Evolutionary conservation across 176 grass and related monocot species (phyloP).

Genomic region (Stipa capillata): DNA sequence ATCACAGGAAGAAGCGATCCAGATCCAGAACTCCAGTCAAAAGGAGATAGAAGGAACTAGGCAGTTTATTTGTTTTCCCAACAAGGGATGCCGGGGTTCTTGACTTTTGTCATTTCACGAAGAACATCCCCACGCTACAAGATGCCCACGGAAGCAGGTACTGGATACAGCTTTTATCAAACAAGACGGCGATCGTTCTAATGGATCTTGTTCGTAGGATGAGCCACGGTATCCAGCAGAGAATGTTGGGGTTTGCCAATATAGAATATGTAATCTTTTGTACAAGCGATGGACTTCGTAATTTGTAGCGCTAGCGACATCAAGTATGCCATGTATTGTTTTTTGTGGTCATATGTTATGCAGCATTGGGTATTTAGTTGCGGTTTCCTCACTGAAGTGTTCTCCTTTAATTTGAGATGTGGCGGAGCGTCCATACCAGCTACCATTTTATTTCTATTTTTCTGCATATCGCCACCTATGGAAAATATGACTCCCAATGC

Average conservation of each 20-base stretch:
- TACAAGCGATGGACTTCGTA: background rate
- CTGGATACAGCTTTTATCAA: background rate
- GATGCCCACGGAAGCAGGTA: background rate
- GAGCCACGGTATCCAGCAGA: background rate
- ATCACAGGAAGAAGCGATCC: conserved; percentile 37
- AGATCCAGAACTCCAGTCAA: conserved; percentile 53
- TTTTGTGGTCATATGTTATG: background rate
- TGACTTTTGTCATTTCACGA: background rate
- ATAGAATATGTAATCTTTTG: background rate
- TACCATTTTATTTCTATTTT: too few species aligned
- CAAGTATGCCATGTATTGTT: background rate
- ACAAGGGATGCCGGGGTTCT: background rate
- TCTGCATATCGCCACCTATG: background rate
- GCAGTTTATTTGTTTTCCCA: background rate
- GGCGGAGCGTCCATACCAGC: background rate
- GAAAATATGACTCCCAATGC: background rate
- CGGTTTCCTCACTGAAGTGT: background rate
- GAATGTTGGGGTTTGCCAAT: background rate
- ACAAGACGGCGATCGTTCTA: background rate
- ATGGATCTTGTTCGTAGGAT: background rate
- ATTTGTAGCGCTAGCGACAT: background rate
- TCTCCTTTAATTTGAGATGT: background rate
- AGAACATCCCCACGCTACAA: background rate
- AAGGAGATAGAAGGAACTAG: conserved; percentile 25
- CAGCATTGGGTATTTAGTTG: background rate